Conservation (phyloP, 2,329 filamentous ascomycete genomes). For the Penicillium concentricum region DNA sequence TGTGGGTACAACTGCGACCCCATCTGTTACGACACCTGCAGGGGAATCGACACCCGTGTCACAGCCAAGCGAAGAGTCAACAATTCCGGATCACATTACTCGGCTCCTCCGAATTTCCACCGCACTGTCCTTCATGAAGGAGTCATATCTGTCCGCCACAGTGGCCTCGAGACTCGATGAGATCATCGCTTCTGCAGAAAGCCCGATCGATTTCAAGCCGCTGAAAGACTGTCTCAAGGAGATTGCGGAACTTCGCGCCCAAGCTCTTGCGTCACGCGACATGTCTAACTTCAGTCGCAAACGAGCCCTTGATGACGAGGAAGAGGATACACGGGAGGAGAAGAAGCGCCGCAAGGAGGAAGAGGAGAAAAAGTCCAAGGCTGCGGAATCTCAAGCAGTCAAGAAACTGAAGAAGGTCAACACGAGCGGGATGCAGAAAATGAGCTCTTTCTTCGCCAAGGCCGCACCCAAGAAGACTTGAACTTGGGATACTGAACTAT, state of each 20-base stretch:
- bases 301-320: conserved; percentile 43
- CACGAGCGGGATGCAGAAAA: conserved; percentile 90
- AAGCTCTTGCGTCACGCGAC: conserved; percentile 68
- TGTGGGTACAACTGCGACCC: conserved; percentile 36
- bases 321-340: conserved; percentile 59
- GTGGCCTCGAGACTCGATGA: conserved; percentile 41
- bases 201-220: conserved; percentile 65
- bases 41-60: conserved; percentile 40
- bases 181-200: conserved; percentile 37
- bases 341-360: conserved; percentile 87
- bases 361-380: conserved; percentile 82
- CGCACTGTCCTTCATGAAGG: conserved; percentile 50
- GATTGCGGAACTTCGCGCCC: conserved; percentile 66
- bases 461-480: conserved; percentile 35
- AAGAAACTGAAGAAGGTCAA: conserved; percentile 86
- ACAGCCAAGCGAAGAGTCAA: conserved; percentile 32
- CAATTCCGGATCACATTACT: conserved; percentile 36
- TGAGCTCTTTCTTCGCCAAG: conserved; percentile 91
- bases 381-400: conserved; percentile 69
- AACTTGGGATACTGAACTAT: background rate
- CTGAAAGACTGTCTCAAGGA: conserved; percentile 68
- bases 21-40: conserved; percentile 38
- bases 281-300: conserved; percentile 47
- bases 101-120: conserved; percentile 51
- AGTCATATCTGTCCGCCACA: conserved; percentile 47